A percentile compares a stretch with the other conserved stretches of the same genome.
Conservation (phyloP, 495 filamentous ascomycete genomes). For the Evernia prunastri region DNA sequence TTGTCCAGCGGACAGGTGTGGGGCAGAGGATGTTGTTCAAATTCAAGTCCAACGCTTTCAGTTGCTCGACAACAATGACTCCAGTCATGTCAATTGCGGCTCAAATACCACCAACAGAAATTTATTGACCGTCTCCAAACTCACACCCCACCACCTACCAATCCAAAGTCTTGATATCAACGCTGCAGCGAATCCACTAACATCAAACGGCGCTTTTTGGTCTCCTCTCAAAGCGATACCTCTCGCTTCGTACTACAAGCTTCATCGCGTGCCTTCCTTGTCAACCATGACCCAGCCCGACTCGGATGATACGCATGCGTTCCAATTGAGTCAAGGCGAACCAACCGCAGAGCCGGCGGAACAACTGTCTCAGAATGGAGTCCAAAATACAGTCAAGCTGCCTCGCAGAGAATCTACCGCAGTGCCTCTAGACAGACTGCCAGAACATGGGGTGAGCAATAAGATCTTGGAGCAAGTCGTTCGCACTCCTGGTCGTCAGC, state of each 20-base stretch:
- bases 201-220: constrained; percentile 23
- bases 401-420: constrained; percentile 18
- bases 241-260: constrained; percentile 28
- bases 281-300: constrained; percentile 20
- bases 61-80: constrained; percentile 18
- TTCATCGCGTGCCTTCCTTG: constrained; percentile 28
- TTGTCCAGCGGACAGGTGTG: constrained; percentile 15
- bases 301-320: constrained; percentile 8
- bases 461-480: constrained; percentile 59
- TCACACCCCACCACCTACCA: constrained; percentile 26
- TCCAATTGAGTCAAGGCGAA: constrained; percentile 21
- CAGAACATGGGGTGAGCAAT: constrained; percentile 40
- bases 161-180: constrained; percentile 17
- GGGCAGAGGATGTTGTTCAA: constrained; percentile 10
- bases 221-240: constrained; percentile 26
- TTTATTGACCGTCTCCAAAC: constrained; percentile 24
- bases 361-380: constrained; percentile 19
- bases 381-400: constrained; percentile 30
- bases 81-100: constrained; percentile 20
- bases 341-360: constrained; percentile 16
- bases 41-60: constrained; percentile 19
- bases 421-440: constrained; percentile 18
- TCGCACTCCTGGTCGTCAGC: constrained; percentile 53
- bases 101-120: constrained; percentile 20
- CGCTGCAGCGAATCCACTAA: constrained; percentile 14